Conservation (phyloP, 176 grass and related monocot genomes). For the Eragrostis curvula region DNA sequence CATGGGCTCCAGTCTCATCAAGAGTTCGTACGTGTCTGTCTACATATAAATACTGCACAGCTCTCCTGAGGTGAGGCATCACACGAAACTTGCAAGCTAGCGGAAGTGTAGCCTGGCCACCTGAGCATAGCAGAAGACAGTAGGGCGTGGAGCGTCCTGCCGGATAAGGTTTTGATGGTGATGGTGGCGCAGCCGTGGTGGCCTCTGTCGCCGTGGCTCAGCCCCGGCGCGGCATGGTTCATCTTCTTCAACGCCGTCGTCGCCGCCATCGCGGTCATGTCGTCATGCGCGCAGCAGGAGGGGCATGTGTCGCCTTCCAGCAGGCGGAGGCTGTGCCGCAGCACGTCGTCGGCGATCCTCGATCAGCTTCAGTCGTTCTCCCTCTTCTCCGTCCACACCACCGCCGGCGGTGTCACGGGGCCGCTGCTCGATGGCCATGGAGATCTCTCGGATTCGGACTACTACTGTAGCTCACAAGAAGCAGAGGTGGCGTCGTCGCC, state of each 20-base stretch:
- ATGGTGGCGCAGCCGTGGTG: background rate
- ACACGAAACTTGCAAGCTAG: background rate
- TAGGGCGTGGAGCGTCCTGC: background rate
- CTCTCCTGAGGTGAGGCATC: background rate
- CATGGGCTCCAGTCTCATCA: background rate
- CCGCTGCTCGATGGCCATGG: background rate
- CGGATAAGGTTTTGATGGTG: background rate
- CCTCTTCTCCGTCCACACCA: constrained; percentile 10
- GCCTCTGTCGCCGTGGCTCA: constrained; percentile 35
- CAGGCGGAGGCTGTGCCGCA: constrained; percentile 28
- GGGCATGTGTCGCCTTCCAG: background rate
- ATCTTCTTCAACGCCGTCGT: constrained; percentile 43
- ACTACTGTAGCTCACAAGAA: background rate
- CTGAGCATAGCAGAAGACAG: background rate
- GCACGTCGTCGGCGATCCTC: constrained; percentile 35
- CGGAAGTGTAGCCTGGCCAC: background rate
- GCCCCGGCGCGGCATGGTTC: constrained; percentile 41
- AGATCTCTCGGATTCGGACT: background rate
- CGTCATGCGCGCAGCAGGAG: background rate
- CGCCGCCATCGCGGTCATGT: constrained; percentile 33
- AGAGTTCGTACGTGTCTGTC: background rate
- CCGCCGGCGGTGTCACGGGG: background rate
- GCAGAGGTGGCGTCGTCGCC: background rate
- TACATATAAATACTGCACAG: background rate
- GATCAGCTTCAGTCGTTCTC: constrained; percentile 34